phyloP scores from a whole-genome alignment of 345 rosid genomes.

The Cochlearia excelsa region DNA sequence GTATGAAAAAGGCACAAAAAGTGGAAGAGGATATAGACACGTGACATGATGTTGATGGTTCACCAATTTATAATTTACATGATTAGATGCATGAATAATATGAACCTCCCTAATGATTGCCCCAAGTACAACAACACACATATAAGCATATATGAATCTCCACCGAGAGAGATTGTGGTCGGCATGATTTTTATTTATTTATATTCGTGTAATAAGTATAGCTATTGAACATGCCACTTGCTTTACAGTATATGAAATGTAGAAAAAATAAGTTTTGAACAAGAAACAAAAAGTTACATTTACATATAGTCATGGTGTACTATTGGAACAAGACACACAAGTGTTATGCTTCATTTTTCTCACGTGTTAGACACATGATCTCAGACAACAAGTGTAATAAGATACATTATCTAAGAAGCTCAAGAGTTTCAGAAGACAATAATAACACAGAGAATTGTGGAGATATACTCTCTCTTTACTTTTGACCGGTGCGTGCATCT shows the following conservation, averaged over 20 bases:
- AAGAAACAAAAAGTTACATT: too few species aligned
- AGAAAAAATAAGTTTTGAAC: too few species aligned
- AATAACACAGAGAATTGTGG: background rate
- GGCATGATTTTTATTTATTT: conserved; percentile 19
- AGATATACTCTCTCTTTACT: conserved; percentile 20
- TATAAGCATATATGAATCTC: background rate
- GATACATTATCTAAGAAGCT: background rate
- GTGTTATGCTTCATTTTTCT: too few species aligned
- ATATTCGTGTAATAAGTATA: conserved; percentile 29
- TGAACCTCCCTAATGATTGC: conserved; percentile 23
- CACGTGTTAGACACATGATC: too few species aligned
- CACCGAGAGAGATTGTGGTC: conserved; percentile 27
- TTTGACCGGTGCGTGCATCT: conserved; percentile 43
- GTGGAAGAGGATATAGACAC: conserved; percentile 8
- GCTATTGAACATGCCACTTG: conserved; percentile 26
- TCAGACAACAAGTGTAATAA: too few species aligned
- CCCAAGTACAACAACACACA: background rate
- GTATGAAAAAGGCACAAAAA: conserved; percentile 17
- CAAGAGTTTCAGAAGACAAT: background rate
- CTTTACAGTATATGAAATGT: too few species aligned
- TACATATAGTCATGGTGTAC: too few species aligned
- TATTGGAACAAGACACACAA: too few species aligned
- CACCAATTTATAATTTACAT: background rate
- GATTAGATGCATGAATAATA: conserved; percentile 23
- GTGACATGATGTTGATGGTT: conserved; percentile 21